These are phyloP conservation scores for Senna tora DNA, from an alignment of 306 rosid genomes.

Conservation along the genomic window DNA sequence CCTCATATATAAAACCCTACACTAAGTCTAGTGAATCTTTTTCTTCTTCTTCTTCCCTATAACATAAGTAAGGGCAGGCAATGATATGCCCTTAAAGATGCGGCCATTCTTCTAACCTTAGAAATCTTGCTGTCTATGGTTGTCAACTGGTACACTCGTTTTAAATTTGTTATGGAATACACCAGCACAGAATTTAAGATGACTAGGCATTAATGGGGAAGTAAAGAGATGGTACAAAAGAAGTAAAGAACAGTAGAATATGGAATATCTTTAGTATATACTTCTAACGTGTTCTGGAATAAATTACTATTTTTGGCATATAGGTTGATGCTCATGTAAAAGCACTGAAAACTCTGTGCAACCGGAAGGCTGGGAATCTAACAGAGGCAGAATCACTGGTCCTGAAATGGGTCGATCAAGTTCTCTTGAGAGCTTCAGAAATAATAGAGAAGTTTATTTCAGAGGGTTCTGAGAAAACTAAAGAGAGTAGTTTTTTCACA, in stretches of 20 bases:
- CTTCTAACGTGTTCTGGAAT: neutral
- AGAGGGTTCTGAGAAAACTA: conserved; percentile 41
- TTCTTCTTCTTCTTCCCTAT: conserved; percentile 8
- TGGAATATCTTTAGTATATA: neutral
- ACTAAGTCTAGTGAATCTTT: neutral
- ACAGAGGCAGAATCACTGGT: conserved; percentile 62
- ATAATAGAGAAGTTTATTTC: conserved; percentile 72
- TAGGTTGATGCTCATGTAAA: conserved; percentile 94
- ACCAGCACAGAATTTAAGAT: neutral
- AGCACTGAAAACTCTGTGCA: conserved; percentile 82
- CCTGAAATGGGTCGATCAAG: conserved; percentile 64
- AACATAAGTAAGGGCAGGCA: neutral
- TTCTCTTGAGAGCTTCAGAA: conserved; percentile 57
- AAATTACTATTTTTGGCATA: conserved; percentile 37
- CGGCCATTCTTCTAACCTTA: neutral
- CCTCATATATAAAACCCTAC: neutral
- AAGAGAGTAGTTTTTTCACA: conserved; percentile 53
- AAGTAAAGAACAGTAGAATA: neutral
- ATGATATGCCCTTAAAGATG: neutral
- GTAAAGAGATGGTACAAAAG: conserved; percentile 12
- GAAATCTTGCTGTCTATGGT: conserved; percentile 3
- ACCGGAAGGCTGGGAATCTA: conserved; percentile 64
- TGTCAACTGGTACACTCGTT: neutral
- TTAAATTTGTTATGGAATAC: conserved; percentile 21
- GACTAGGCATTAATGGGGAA: neutral